Base-by-base conservation (phyloP, 75 land plant genomes). In the Gnetum montanum region DNA sequence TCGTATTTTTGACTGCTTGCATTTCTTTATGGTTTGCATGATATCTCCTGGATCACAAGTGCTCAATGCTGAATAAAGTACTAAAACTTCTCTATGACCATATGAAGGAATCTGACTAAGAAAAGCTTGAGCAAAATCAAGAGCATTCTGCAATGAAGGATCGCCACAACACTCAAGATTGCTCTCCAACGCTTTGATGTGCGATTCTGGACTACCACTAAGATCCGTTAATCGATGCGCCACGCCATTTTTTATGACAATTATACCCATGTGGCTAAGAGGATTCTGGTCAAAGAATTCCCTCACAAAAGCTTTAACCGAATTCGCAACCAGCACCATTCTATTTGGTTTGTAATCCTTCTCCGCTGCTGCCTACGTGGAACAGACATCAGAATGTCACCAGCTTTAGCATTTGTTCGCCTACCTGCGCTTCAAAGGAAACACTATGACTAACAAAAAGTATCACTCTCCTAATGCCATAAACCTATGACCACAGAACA, bases 201-300 rank as follows among this genome's bases (percentile, higher is more conserved):
- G 99, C 3, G 88, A 68, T 50, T 94, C 99, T 31, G 99, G 99
- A 61, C 88, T 94, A 30, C 99, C 96, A 67, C 97, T 94, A 50
- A 94, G 74, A 41, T 94, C 88, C 22, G 99, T 90, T 57, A 94
- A 62, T 15, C 83, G 63, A 16, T 83, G 80, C 38, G 99, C 82
- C 58, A 94, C 56, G 31, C 99, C 99, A 74, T 94, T 89, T 63
- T 80, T 83, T 31, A 94, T 73, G 4, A 73, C 71, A 11, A 90
- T 74, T 0, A 94, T 43, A 22, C 99, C 88, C 46, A 94, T 62
- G 47, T 94, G 99, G 60, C 97, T 90, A 24, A 94, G 76, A 18
- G 99, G 99, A 60, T 94, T 94, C 70, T 94, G 99, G 61, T 94
- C 99, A 74, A 94, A 94, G 56, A 82, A 94, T 59, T 94, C 99